Evolutionary conservation across 2,329 filamentous ascomycete genomes (phyloP).

Genomic region (Clathrospora elynae): DNA sequence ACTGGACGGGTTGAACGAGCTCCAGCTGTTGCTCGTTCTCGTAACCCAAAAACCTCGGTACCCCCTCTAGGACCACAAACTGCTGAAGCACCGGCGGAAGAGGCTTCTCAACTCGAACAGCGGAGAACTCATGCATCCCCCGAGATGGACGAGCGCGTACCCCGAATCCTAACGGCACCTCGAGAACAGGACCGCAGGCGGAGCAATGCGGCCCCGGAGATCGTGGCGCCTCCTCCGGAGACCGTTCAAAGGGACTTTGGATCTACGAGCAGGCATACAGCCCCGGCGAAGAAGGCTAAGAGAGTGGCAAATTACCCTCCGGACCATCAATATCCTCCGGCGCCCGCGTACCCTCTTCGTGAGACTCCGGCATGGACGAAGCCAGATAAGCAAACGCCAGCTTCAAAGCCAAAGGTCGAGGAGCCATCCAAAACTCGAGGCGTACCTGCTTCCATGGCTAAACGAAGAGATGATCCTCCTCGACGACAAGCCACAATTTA

Average conservation of each 20-base stretch:
- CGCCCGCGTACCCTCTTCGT: constrained; percentile 32
- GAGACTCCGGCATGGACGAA: constrained; percentile 31
- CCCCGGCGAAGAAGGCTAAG: constrained; percentile 11
- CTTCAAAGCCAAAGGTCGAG: constrained; percentile 12
- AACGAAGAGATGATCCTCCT: constrained; percentile 15
- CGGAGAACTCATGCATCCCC: constrained; percentile 1
- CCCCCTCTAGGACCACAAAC: constrained; percentile 2
- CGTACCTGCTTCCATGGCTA: constrained; percentile 17
- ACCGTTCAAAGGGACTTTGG: constrained; percentile 1
- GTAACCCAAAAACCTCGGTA: constrained; percentile 17
- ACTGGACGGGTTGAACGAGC: constrained; percentile 9
- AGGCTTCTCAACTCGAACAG: not conserved
- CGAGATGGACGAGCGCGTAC: constrained; percentile 6
- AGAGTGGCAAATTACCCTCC: constrained; percentile 18
- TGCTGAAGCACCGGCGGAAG: not conserved
- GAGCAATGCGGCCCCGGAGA: constrained; percentile 4
- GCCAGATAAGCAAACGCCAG: constrained; percentile 23
- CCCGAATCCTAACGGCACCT: constrained; percentile 8
- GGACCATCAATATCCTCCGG: constrained; percentile 29
- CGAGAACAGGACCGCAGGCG: not conserved
- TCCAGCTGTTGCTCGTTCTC: constrained; percentile 11
- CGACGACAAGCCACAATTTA: constrained; percentile 1
- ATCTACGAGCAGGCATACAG: not conserved
- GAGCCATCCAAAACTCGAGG: constrained; percentile 14
- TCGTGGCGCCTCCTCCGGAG: constrained; percentile 18